Conservation (phyloP, 2,329 filamentous ascomycete species). For the Penicillium corylophilum region DNA sequence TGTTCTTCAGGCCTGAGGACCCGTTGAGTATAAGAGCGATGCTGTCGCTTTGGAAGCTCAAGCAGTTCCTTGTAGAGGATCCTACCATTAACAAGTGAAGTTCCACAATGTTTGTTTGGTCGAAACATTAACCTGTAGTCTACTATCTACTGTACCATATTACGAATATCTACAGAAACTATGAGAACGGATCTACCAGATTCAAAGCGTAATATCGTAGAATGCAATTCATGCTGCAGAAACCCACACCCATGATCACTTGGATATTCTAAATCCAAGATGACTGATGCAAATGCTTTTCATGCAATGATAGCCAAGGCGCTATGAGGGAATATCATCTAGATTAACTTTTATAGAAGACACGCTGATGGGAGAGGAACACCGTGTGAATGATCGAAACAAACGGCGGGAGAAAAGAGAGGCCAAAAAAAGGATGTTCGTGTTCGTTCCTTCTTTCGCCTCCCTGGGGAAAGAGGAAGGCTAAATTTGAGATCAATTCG, state of each 20-base stretch:
- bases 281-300: not conserved
- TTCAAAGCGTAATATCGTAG: not conserved
- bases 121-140: not conserved
- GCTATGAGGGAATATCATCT: not conserved
- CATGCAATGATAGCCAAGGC: not conserved
- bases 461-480: not conserved
- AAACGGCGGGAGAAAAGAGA: not conserved
- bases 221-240: not conserved
- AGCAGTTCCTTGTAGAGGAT: slow-evolving; percentile 29
- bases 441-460: slow-evolving; percentile 1
- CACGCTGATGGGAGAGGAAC: not conserved
- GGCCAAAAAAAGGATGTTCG: not conserved
- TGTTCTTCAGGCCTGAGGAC: slow-evolving; percentile 38
- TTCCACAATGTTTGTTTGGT: not conserved
- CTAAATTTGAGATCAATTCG: slow-evolving; percentile 1
- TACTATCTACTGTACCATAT: not conserved
- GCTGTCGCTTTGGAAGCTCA: slow-evolving; percentile 41
- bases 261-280: not conserved
- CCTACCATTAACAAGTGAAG: not conserved
- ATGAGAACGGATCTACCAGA: not conserved
- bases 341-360: not conserved
- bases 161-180: not conserved
- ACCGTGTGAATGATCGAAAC: not conserved
- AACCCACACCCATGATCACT: not conserved
- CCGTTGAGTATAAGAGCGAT: slow-evolving; percentile 30